Percentiles rank a stretch among this genome's conserved stretches.
These are phyloP conservation scores for Rosa multiflora DNA, from an alignment of 306 rosid genomes.

Conservation along the genomic window DNA sequence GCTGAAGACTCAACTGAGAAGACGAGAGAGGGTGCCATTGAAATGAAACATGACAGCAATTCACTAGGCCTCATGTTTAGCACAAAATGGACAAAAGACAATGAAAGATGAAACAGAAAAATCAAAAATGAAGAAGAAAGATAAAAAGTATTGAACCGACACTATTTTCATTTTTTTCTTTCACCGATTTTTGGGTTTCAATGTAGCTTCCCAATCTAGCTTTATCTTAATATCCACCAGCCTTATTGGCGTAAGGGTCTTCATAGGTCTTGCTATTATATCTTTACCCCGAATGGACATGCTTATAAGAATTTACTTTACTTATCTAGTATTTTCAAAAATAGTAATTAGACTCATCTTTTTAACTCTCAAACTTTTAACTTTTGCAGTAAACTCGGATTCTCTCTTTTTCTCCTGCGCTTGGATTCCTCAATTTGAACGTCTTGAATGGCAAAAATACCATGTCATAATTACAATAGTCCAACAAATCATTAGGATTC, in stretches of 20 bases:
- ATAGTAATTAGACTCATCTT: neutral
- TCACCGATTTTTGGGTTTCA: neutral
- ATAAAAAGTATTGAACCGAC: neutral
- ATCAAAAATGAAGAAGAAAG: neutral
- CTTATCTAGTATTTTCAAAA: neutral
- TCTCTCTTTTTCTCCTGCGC: neutral
- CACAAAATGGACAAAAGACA: neutral
- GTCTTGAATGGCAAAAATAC: neutral
- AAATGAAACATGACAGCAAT: slow-evolving; percentile 24
- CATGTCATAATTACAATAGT: slow-evolving; percentile 3
- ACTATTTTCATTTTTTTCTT: neutral
- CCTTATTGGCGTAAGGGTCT: no score
- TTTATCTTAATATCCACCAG: no score
- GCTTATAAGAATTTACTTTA: no score
- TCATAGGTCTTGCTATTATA: no score
- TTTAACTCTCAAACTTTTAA: neutral
- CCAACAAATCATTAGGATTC: slow-evolving; percentile 7
- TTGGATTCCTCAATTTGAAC: neutral
- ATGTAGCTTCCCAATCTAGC: no score
- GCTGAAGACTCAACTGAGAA: neutral
- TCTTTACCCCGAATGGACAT: no score
- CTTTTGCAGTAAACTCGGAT: neutral
- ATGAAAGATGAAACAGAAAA: neutral
- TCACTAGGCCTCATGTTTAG: slow-evolving; percentile 21
- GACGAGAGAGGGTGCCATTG: slow-evolving; percentile 18